A percentile compares a stretch with the other conserved stretches of the same genome.
phyloP scores from a whole-genome alignment of 345 rosid genomes.

The Draba incana region DNA sequence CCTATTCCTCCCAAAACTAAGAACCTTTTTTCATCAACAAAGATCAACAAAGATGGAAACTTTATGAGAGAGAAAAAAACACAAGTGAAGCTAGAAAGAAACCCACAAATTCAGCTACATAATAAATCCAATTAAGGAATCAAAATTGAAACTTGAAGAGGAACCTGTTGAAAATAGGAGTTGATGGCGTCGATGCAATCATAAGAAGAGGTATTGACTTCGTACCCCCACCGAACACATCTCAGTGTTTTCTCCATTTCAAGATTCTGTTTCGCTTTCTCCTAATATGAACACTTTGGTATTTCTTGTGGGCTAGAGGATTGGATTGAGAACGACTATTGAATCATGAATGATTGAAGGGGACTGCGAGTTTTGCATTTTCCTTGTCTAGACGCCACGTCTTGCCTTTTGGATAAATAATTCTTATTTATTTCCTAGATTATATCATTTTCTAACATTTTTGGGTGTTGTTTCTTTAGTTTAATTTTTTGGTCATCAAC shows the following conservation, averaged over 20 bases:
- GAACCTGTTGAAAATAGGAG: slow-evolving; percentile 72
- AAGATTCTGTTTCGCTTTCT: neutral
- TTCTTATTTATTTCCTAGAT: too few species aligned
- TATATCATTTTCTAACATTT: too few species aligned
- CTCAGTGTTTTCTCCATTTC: slow-evolving; percentile 54
- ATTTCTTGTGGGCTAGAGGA: slow-evolving; percentile 2
- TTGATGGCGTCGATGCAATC: slow-evolving; percentile 70
- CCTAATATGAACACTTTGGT: neutral
- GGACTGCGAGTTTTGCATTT: slow-evolving; percentile 19
- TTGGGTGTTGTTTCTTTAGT: too few species aligned
- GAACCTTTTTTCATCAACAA: slow-evolving; percentile 51
- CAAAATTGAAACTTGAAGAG: slow-evolving; percentile 14
- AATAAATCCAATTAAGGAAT: neutral
- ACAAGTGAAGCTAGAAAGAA: too few species aligned
- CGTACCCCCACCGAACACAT: slow-evolving; percentile 79
- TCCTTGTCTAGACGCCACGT: slow-evolving; percentile 22
- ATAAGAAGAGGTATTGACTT: slow-evolving; percentile 64
- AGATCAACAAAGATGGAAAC: slow-evolving; percentile 21
- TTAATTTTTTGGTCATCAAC: too few species aligned
- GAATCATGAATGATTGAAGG: neutral
- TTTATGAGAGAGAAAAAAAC: neutral
- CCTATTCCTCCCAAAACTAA: slow-evolving; percentile 69
- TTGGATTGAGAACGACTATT: slow-evolving; percentile 6
- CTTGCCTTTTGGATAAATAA: neutral
- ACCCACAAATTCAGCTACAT: slow-evolving; percentile 8